A percentile compares a stretch with the other conserved stretches of the same genome.
Evolutionary conservation across 2,329 filamentous ascomycete genomes (phyloP).

Genomic region (Diplocarpon rosae): DNA sequence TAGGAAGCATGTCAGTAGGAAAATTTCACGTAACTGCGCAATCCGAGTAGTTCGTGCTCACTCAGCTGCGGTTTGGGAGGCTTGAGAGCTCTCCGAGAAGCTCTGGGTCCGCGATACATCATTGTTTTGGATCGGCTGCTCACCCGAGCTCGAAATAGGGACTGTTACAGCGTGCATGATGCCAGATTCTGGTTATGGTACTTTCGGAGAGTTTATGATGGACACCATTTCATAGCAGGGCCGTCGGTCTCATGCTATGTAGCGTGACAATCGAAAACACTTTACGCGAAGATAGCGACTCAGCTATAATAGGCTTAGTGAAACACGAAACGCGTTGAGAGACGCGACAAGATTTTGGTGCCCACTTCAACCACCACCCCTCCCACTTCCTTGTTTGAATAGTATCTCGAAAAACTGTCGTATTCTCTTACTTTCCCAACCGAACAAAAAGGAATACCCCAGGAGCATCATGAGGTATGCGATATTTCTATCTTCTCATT

Average conservation of each 20-base stretch:
- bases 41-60: slow-evolving; percentile 13
- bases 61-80: slow-evolving; percentile 41
- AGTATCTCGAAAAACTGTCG: not conserved
- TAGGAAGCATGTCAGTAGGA: slow-evolving; percentile 28
- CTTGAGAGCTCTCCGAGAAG: slow-evolving; percentile 31
- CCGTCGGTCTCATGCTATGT: slow-evolving; percentile 8
- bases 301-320: not conserved
- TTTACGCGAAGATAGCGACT: slow-evolving; percentile 13
- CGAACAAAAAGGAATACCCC: not conserved
- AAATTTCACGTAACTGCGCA: not conserved
- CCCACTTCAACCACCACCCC: not conserved
- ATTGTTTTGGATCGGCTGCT: slow-evolving; percentile 10
- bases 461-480: slow-evolving; percentile 27
- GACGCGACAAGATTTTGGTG: slow-evolving; percentile 1
- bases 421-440: not conserved
- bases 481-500: slow-evolving; percentile 3
- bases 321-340: not conserved
- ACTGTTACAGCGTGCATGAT: slow-evolving; percentile 30
- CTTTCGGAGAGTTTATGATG: not conserved
- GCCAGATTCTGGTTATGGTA: not conserved
- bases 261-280: slow-evolving; percentile 9
- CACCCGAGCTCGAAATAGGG: slow-evolving; percentile 12
- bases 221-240: no score
- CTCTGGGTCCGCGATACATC: slow-evolving; percentile 40
- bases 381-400: not conserved